These are phyloP conservation scores for Entomortierella chlamydospora DNA, from an alignment of 192 early-diverging fungal genomes.

Conservation along the genomic window DNA sequence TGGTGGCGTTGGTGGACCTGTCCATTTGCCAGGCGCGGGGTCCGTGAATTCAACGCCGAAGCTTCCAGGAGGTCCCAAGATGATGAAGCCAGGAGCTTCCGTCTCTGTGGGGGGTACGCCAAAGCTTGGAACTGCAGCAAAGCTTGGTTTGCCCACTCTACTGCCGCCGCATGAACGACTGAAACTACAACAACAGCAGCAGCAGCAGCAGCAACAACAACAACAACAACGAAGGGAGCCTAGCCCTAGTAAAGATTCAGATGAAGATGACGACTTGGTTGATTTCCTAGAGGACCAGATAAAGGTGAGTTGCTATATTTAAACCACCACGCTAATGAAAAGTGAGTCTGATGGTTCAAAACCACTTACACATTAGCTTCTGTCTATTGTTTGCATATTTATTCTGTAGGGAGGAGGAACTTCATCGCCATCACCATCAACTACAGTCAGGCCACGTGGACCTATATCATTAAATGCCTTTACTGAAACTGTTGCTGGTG, in stretches of 20 bases:
- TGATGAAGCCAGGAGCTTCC: conserved; percentile 5
- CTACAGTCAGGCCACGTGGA: conserved; percentile 14
- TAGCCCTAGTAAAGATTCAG: conserved; percentile 11
- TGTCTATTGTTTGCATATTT: not conserved
- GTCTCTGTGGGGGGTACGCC: conserved; percentile 31
- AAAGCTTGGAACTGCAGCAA: conserved; percentile 17
- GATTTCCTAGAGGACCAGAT: conserved; percentile 29
- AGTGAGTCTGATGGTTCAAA: too few relatives aligned
- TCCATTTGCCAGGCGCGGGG: not conserved
- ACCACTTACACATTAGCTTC: too few relatives aligned
- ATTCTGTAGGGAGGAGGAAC: conserved; percentile 9
- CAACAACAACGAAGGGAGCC: conserved; percentile 4
- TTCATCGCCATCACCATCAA: not conserved
- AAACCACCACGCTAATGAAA: too few relatives aligned
- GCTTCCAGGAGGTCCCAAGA: conserved; percentile 3
- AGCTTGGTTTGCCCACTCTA: conserved; percentile 20
- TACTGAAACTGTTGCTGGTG: conserved; percentile 39
- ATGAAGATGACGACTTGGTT: conserved; percentile 40
- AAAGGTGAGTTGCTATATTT: not conserved
- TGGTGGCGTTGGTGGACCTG: not conserved
- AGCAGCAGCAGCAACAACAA: conserved; percentile 19
- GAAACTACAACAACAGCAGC: conserved; percentile 12
- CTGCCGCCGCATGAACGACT: conserved; percentile 34
- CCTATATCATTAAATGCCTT: conserved; percentile 44
- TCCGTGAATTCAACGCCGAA: conserved; percentile 21